phyloP scores from a whole-genome alignment of 1,284 basidiomycete genomes.

The Hemileia vastatrix region DNA sequence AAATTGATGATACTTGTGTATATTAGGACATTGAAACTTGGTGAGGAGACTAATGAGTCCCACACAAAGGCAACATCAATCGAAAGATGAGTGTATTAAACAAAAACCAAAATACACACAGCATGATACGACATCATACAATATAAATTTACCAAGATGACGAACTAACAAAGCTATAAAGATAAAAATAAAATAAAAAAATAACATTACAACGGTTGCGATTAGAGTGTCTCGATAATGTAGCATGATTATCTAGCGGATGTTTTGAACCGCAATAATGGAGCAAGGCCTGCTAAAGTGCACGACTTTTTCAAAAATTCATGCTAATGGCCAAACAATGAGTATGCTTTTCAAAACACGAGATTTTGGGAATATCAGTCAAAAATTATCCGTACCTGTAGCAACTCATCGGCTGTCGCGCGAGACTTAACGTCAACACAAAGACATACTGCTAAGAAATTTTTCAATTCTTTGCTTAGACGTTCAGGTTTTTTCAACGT shows the following conservation, averaged over 20 bases:
- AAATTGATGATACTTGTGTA: too few relatives aligned
- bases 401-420: slow-evolving; percentile 80
- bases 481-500: slow-evolving; percentile 93
- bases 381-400: slow-evolving; percentile 57
- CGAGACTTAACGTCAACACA: slow-evolving; percentile 94
- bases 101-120: too few relatives aligned
- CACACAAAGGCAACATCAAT: too few relatives aligned
- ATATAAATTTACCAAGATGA: too few relatives aligned
- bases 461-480: slow-evolving; percentile 81
- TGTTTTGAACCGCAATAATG: slow-evolving; percentile 59
- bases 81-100: too few relatives aligned
- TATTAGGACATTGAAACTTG: too few relatives aligned
- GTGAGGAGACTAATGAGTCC: too few relatives aligned
- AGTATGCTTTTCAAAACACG: not conserved
- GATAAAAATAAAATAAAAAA: too few relatives aligned
- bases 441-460: slow-evolving; percentile 88
- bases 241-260: not conserved
- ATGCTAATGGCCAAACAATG: slow-evolving; percentile 52
- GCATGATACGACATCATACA: too few relatives aligned
- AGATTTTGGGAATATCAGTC: not conserved
- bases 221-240: too few relatives aligned
- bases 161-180: too few relatives aligned
- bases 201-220: too few relatives aligned
- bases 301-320: slow-evolving; percentile 84
- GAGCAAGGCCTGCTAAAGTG: slow-evolving; percentile 65